A percentile compares a stretch with the other conserved stretches of the same genome.
Conservation (phyloP, 2,329 filamentous ascomycete genomes). For the Penicillium griseofulvum region DNA sequence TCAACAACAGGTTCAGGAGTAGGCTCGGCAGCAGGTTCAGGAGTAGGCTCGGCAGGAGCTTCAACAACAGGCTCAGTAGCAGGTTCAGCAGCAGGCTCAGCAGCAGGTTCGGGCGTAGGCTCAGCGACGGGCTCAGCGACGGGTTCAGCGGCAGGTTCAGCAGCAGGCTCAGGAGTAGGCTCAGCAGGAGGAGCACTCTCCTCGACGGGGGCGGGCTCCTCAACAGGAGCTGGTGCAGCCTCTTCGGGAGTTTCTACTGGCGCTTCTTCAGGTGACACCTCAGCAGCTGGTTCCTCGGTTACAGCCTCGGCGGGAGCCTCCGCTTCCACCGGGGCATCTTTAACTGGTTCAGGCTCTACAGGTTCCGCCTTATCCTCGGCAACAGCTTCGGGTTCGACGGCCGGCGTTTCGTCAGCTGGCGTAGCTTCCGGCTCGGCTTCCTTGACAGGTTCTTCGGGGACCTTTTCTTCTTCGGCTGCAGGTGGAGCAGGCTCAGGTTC, state of each 20-base stretch:
- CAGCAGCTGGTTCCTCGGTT: neutral
- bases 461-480: neutral
- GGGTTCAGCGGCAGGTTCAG: slow-evolving; percentile 1
- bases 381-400: neutral
- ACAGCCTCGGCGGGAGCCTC: neutral
- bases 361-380: neutral
- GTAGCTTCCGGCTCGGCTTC: slow-evolving; percentile 10
- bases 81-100: slow-evolving; percentile 8
- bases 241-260: slow-evolving; percentile 15
- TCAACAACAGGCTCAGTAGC: neutral
- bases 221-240: slow-evolving; percentile 9
- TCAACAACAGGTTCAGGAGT: neutral
- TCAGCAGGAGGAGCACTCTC: slow-evolving; percentile 14
- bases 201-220: neutral
- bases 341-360: neutral
- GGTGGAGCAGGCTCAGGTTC: neutral
- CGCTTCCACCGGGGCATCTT: neutral
- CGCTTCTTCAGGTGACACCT: neutral
- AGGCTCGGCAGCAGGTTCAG: slow-evolving; percentile 9
- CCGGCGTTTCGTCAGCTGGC: slow-evolving; percentile 11
- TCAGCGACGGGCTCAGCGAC: slow-evolving; percentile 9
- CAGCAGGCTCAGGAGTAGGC: slow-evolving; percentile 4
- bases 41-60: neutral
- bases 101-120: slow-evolving; percentile 9
- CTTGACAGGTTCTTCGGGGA: neutral